Evolutionary conservation across 164 flowering plant species (phyloP), one percentile per base, ranked within the genome.

Genomic region (Nymphaea thermarum): DNA sequence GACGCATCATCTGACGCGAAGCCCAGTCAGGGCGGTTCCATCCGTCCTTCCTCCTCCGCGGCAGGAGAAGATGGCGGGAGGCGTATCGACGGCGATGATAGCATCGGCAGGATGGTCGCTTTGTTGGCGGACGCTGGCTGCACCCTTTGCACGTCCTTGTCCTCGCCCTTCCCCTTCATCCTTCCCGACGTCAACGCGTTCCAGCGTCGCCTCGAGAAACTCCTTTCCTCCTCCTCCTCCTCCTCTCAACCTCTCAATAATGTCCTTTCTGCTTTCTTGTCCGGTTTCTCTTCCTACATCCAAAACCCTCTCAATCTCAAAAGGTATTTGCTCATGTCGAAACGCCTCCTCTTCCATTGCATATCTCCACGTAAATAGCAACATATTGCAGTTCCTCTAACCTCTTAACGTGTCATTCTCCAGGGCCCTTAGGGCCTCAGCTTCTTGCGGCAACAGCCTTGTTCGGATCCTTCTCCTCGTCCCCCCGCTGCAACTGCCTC

Each of bases 71-170:
- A 25, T 25, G 36, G 36, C 36, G 36, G 36, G 36, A 25, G 36
- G 36, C 36, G 36, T 25, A 25, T 25, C 36, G 36, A 25, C 36
- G 41, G 42, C 15, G 42, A n/a, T 2, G 42, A 61, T 6, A 7
- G 63, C 25, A n/a, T 3, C 63, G 8, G 7, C 63, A 61, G 75
- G 65, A 77, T 82, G 86, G 79, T 69, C 5, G 64, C 84, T 5
- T 67, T 87, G 51, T 78, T 91, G 4, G 96, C 98, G 0, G 90
- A 89, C 12, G 89, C 89, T 3, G 93, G 93, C 0, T 86, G 90
- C 74, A 86, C 98, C 2, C 79, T 91, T 57, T 16, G 75, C 55
- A 80, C 81, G 75, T 81, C 88, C 62, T 65, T 74, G 12, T 86
- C 70, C 7, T 36, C 42, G 7, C 43, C 84, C 2, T 85, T 87